Conservation (phyloP, 306 rosid genomes). For the Cucurbita pepo region DNA sequence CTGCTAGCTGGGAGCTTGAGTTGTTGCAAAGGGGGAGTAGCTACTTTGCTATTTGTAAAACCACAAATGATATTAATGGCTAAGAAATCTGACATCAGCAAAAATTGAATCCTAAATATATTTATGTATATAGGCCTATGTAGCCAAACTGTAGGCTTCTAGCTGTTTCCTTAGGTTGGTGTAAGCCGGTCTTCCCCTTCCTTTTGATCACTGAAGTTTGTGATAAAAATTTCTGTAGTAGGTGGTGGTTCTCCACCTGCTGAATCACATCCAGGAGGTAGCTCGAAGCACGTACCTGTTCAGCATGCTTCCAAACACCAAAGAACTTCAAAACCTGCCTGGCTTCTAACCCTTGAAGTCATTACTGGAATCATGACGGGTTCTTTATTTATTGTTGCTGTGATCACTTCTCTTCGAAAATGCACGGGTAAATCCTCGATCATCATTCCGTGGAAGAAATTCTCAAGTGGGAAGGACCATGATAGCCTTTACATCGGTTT, state of each 20-base stretch:
- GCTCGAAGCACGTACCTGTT: slow-evolving; percentile 17
- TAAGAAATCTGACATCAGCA: neutral
- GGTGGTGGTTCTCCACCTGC: slow-evolving; percentile 53
- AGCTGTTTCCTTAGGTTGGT: neutral
- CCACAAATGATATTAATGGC: neutral
- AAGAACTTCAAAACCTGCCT: slow-evolving; percentile 44
- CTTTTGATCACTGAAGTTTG: neutral
- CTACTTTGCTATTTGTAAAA: neutral
- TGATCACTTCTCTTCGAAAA: slow-evolving; percentile 45
- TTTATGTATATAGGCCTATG: neutral
- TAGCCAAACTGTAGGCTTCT: neutral
- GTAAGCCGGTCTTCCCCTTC: too few relatives aligned
- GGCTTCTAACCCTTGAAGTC: slow-evolving; percentile 81
- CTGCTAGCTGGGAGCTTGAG: too few relatives aligned
- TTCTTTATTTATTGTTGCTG: slow-evolving; percentile 49
- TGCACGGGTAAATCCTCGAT: slow-evolving; percentile 63
- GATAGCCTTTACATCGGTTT: slow-evolving; percentile 45
- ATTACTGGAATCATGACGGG: slow-evolving; percentile 64
- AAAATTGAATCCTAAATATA: neutral
- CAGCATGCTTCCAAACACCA: slow-evolving; percentile 31
- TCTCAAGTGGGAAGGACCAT: slow-evolving; percentile 56
- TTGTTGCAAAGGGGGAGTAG: neutral
- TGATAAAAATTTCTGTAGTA: slow-evolving; percentile 9
- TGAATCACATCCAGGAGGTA: slow-evolving; percentile 33
- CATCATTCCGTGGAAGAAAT: slow-evolving; percentile 86